Evolutionary conservation across 257 asterid genomes (phyloP).

Genomic region (Solanum ossicruentum): DNA sequence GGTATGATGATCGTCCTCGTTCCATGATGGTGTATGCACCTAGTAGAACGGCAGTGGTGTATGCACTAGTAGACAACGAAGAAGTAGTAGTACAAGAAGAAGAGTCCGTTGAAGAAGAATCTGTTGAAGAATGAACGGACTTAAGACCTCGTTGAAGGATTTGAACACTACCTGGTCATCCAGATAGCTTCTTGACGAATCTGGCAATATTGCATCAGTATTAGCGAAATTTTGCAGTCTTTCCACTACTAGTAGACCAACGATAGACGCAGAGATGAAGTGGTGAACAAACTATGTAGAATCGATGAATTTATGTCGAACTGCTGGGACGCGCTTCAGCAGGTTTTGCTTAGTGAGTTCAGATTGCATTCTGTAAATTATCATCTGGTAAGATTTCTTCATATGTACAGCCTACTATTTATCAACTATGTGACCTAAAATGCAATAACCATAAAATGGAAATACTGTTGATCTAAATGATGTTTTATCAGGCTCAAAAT

Average conservation of each 20-base stretch:
- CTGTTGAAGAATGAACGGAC: conserved; percentile 6
- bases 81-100: conserved; percentile 7
- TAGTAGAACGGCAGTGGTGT: conserved; percentile 80
- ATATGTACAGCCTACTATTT: not conserved
- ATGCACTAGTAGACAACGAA: conserved; percentile 43
- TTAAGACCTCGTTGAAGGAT: not conserved
- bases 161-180: not conserved
- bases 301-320: not conserved
- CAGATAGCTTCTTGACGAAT: not conserved
- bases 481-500: not conserved
- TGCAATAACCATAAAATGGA: not conserved
- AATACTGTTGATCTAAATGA: not conserved
- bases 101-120: conserved; percentile 8
- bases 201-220: not conserved
- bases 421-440: not conserved
- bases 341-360: not conserved
- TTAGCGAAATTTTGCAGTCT: not conserved
- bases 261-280: not conserved
- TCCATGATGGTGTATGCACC: conserved; percentile 79
- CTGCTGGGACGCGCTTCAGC: not conserved
- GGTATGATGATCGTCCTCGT: conserved; percentile 63
- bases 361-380: not conserved
- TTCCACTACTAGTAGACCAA: not conserved
- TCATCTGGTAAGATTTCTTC: not conserved
- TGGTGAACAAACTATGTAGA: not conserved